phyloP scores from a whole-genome alignment of 192 early-diverging fungal species.

The Linnemannia schmuckeri region DNA sequence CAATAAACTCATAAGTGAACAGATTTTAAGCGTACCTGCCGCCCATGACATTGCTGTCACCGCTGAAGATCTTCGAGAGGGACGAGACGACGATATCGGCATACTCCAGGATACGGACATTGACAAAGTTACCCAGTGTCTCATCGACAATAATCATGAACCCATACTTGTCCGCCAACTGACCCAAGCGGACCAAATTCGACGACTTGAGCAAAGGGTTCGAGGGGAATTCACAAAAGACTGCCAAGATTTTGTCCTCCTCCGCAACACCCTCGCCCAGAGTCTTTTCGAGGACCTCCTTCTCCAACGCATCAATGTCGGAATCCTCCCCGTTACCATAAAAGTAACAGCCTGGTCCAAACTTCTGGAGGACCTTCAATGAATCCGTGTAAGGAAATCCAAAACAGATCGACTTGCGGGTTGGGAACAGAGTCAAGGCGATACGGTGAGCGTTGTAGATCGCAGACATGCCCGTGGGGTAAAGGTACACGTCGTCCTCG shows the following conservation, averaged over 20 bases:
- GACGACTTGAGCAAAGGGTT: conserved; percentile 93
- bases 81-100: conserved; percentile 92
- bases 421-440: conserved; percentile 60
- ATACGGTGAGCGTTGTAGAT: conserved; percentile 89
- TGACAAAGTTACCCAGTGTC: conserved; percentile 95
- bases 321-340: conserved; percentile 84
- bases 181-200: conserved; percentile 79
- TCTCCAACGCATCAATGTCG: conserved; percentile 82
- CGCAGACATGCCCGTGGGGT: conserved; percentile 93
- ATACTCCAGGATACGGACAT: conserved; percentile 81
- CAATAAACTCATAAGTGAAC: background rate
- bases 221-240: conserved; percentile 95
- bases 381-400: conserved; percentile 98
- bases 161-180: conserved; percentile 79
- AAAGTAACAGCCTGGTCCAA: conserved; percentile 91
- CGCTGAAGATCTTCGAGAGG: conserved; percentile 95
- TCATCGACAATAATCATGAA: conserved; percentile 94
- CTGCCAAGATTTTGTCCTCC: conserved; percentile 72
- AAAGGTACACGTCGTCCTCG: conserved; percentile 89
- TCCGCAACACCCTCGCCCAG: conserved; percentile 60
- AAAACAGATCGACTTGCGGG: conserved; percentile 87
- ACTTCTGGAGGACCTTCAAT: conserved; percentile 96
- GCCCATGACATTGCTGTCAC: conserved; percentile 98
- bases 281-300: conserved; percentile 63
- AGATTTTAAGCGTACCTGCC: conserved; percentile 74